These are phyloP conservation scores for Serendipita sp. DNA, from an alignment of 1,284 basidiomycete genomes.

Conservation along the genomic window DNA sequence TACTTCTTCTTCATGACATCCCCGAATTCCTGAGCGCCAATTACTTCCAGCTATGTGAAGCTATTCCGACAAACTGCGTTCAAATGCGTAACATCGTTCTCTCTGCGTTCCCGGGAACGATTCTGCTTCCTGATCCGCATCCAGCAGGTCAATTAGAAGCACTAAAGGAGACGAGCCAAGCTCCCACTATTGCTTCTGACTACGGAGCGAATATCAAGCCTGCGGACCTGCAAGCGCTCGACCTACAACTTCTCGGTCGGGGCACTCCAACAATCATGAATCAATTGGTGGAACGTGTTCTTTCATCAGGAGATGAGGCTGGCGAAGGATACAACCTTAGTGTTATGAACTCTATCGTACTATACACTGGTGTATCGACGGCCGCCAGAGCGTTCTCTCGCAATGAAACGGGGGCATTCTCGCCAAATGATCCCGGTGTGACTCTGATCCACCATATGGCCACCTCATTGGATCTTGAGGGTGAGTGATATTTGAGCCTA, in stretches of 20 bases:
- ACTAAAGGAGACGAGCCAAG: constrained; percentile 71
- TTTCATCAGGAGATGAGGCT: constrained; percentile 37
- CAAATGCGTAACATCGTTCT: constrained; percentile 95
- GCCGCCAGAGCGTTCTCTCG: constrained; percentile 73
- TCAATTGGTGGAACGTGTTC: constrained; percentile 68
- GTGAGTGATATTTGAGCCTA: constrained; percentile 28
- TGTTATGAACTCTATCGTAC: constrained; percentile 83
- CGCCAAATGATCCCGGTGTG: constrained; percentile 67
- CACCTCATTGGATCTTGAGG: constrained; percentile 78
- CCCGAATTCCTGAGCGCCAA: constrained; percentile 96
- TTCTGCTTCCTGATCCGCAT: constrained; percentile 80
- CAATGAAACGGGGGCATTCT: constrained; percentile 67
- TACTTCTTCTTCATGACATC: constrained; percentile 96
- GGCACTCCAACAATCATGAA: constrained; percentile 56
- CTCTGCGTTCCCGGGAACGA: constrained; percentile 84
- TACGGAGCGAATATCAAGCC: constrained; percentile 68
- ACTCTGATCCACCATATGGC: constrained; percentile 71
- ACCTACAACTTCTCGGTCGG: constrained; percentile 67
- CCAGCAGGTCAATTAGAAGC: constrained; percentile 33
- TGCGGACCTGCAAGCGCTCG: constrained; percentile 66
- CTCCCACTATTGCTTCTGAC: constrained; percentile 84
- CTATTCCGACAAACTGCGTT: constrained; percentile 83
- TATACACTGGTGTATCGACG: constrained; percentile 85
- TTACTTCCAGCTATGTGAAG: constrained; percentile 90
- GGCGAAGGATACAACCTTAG: constrained; percentile 73